These are phyloP conservation scores for Prillingera fragicola DNA, from an alignment of 1,284 basidiomycete species.

Conservation along the genomic window DNA sequence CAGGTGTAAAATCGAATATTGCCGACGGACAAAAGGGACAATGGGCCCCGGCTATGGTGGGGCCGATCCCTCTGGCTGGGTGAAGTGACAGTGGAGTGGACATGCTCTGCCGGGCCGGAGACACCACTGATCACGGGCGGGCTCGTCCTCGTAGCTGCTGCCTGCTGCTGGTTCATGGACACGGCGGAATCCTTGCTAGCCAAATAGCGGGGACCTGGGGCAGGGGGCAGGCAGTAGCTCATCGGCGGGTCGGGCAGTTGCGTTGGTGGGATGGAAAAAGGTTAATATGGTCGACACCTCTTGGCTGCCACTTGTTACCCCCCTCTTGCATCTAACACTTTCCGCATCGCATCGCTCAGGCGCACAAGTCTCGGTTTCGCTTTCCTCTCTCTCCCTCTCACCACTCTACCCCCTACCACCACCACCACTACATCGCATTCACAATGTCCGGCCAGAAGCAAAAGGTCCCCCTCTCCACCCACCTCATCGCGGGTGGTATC, in stretches of 20 bases:
- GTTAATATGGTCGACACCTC: too few relatives aligned
- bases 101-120: too few relatives aligned
- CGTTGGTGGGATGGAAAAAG: too few relatives aligned
- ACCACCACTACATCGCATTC: constrained; percentile 1
- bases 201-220: too few relatives aligned
- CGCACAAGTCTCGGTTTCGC: too few relatives aligned
- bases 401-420: constrained; percentile 1
- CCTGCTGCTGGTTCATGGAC: too few relatives aligned
- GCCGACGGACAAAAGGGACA: constrained; percentile 18
- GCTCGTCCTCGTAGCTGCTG: too few relatives aligned
- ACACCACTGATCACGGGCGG: too few relatives aligned
- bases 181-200: too few relatives aligned
- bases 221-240: too few relatives aligned
- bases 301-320: neutral
- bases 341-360: neutral
- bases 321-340: neutral
- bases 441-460: constrained; percentile 16
- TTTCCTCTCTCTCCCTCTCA: constrained; percentile 5
- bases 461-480: constrained; percentile 66
- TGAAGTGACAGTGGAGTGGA: too few relatives aligned
- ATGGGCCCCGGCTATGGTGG: constrained; percentile 6
- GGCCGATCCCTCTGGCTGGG: neutral
- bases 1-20: constrained; percentile 12
- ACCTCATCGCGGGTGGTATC: constrained; percentile 84
- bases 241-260: too few relatives aligned